phyloP scores from a whole-genome alignment of 2,329 filamentous ascomycete genomes.

The Aureobasidium sp. region DNA sequence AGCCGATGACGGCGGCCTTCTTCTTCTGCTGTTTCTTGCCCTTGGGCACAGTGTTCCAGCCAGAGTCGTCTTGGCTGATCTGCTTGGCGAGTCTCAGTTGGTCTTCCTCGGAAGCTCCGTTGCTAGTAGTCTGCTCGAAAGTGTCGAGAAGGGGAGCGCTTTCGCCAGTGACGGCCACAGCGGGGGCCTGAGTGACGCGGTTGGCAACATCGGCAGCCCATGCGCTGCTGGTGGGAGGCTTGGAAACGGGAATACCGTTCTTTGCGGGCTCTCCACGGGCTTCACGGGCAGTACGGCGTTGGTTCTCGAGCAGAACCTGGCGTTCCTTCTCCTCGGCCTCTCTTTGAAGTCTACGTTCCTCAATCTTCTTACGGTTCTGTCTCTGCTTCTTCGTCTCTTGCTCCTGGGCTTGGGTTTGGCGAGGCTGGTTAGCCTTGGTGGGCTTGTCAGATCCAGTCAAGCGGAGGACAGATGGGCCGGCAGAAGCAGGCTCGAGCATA shows the following conservation, averaged over 20 bases:
- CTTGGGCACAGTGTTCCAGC: constrained; percentile 53
- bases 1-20: constrained; percentile 21
- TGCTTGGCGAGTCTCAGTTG: constrained; percentile 45
- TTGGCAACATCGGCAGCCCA: constrained; percentile 38
- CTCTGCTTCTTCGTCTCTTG: constrained; percentile 90
- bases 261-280: constrained; percentile 75
- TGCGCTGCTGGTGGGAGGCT: constrained; percentile 42
- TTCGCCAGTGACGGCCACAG: constrained; percentile 13
- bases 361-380: constrained; percentile 82
- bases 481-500: constrained; percentile 70
- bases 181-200: constrained; percentile 15
- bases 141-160: constrained; percentile 38
- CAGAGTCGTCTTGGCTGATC: constrained; percentile 41
- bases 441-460: constrained; percentile 59
- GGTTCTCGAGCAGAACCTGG: constrained; percentile 68
- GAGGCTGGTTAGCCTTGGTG: constrained; percentile 45
- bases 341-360: constrained; percentile 64
- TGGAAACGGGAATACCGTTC: constrained; percentile 54
- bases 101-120: constrained; percentile 51
- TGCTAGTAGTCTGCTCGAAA: constrained; percentile 33
- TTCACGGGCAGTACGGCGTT: constrained; percentile 71
- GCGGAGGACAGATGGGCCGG: constrained; percentile 66
- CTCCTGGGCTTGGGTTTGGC: constrained; percentile 51
- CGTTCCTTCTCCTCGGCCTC: constrained; percentile 73
- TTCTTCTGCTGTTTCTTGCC: constrained; percentile 47